Conservation (phyloP, 73 alveolate genomes). For the Paramecium primaurelia region DNA sequence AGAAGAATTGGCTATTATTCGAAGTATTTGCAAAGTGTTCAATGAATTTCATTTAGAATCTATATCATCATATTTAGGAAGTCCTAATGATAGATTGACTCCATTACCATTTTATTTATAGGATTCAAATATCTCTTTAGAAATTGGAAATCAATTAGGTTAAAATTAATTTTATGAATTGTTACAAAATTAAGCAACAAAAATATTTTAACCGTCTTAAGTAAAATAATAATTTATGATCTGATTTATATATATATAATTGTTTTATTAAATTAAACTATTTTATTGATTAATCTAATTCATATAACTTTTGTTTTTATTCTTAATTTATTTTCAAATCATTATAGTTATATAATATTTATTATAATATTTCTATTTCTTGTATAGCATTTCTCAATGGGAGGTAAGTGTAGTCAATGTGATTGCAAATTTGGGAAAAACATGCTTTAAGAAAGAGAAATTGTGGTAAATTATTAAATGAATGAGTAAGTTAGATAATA, state of each 20-base stretch:
- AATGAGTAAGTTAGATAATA: neutral
- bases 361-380: neutral
- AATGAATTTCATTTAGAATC: neutral
- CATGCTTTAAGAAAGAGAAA: neutral
- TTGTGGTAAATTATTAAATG: neutral
- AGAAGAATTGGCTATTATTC: neutral
- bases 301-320: neutral
- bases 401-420: neutral
- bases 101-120: slow-evolving; percentile 26
- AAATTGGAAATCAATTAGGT: neutral
- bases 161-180: neutral
- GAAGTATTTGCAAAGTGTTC: neutral
- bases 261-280: neutral
- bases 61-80: neutral
- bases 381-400: neutral
- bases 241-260: neutral
- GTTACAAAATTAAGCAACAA: neutral
- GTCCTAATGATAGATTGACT: neutral
- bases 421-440: neutral
- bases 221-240: neutral
- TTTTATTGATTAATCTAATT: neutral
- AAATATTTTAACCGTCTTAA: neutral
- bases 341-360: neutral
- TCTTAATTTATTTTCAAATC: too few species aligned
- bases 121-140: neutral